Evolutionary conservation across 148 eudicot genomes (phyloP).

Genomic region (Persicaria tinctoria): DNA sequence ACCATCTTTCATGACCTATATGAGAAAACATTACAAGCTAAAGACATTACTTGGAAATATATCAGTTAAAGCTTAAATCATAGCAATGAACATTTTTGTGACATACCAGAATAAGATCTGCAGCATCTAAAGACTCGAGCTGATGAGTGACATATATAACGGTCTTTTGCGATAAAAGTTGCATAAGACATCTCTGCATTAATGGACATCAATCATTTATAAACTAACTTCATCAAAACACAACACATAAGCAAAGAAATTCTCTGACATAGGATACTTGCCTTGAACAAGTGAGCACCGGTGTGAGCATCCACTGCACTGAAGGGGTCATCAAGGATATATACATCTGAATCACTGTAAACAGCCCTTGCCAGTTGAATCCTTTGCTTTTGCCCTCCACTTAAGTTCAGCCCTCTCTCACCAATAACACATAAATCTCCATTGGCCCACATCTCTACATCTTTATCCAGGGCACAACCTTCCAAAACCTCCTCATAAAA

Average conservation of each 20-base stretch:
- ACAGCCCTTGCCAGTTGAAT: constrained; percentile 82
- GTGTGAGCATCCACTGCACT: constrained; percentile 96
- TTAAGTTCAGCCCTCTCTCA: constrained; percentile 75
- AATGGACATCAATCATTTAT: not conserved
- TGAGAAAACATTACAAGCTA: not conserved
- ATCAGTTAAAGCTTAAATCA: too few relatives aligned
- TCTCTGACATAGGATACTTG: not conserved
- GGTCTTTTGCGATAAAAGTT: constrained; percentile 53
- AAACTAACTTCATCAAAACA: not conserved
- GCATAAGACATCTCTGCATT: constrained; percentile 60
- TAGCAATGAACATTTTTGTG: not conserved
- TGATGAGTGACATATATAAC: constrained; percentile 84
- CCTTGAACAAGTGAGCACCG: constrained; percentile 80
- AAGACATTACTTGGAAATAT: not conserved
- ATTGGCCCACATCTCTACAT: constrained; percentile 64
- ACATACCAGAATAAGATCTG: constrained; percentile 82
- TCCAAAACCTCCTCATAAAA: constrained; percentile 68
- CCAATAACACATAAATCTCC: constrained; percentile 75
- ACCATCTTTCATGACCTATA: constrained; percentile 89
- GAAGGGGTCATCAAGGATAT: constrained; percentile 87
- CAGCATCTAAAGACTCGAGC: constrained; percentile 67
- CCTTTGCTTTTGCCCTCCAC: constrained; percentile 92
- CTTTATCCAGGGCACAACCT: constrained; percentile 69
- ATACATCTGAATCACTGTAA: constrained; percentile 67
- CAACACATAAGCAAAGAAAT: not conserved